A percentile compares a stretch with the other conserved stretches of the same genome.
Evolutionary conservation across 2,329 filamentous ascomycete genomes (phyloP).

Genomic region (Cordyceps militaris): DNA sequence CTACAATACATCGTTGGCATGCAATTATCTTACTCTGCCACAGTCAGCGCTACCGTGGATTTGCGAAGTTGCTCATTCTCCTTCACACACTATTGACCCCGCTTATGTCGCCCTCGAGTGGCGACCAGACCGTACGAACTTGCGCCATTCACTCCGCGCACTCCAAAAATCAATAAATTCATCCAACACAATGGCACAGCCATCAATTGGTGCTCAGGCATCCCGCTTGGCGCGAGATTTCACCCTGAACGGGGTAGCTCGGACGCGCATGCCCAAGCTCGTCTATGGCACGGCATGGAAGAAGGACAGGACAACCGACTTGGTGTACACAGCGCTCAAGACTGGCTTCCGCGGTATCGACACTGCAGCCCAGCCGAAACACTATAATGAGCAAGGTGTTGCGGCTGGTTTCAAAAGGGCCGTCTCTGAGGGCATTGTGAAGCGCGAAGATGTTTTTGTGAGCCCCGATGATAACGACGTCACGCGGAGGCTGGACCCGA

Average conservation of each 20-base stretch:
- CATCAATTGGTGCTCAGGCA: constrained; percentile 20
- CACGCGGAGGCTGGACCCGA: not conserved
- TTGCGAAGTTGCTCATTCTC: not conserved
- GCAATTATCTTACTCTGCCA: too few relatives aligned
- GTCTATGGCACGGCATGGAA: constrained; percentile 89
- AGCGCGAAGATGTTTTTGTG: constrained; percentile 54
- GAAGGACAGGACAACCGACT: constrained; percentile 55
- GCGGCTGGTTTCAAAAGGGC: constrained; percentile 59
- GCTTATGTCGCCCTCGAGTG: not conserved
- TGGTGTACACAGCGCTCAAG: constrained; percentile 62
- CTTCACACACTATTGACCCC: not conserved
- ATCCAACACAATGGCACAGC: constrained; percentile 15
- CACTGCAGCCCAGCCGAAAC: constrained; percentile 70
- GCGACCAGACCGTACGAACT: not conserved
- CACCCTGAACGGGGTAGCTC: constrained; percentile 22
- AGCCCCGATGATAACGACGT: not conserved
- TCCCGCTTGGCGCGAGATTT: constrained; percentile 29
- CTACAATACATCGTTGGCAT: too few relatives aligned
- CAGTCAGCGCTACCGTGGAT: too few relatives aligned
- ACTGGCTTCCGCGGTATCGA: constrained; percentile 68
- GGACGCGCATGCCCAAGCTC: constrained; percentile 41
- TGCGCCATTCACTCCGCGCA: not conserved
- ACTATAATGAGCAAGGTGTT: constrained; percentile 69
- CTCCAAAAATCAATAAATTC: not conserved
- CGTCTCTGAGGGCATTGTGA: constrained; percentile 51